These are phyloP conservation scores for Ustilago bromivora DNA, from an alignment of 1,284 basidiomycete genomes.

Conservation along the genomic window DNA sequence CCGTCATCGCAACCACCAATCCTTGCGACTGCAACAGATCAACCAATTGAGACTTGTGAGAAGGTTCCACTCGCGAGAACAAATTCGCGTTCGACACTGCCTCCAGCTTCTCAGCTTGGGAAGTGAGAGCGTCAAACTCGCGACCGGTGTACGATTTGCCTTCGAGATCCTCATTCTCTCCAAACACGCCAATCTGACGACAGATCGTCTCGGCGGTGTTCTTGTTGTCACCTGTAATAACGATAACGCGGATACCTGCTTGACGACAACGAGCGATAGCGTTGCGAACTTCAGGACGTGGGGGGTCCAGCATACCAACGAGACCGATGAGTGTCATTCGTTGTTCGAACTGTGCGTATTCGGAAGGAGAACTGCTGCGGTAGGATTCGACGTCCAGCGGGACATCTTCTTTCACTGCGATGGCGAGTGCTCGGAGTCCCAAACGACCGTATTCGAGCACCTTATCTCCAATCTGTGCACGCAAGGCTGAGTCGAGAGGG, in stretches of 20 bases:
- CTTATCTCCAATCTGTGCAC: conserved; percentile 75
- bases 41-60: conserved; percentile 93
- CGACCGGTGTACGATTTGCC: conserved; percentile 94
- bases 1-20: conserved; percentile 92
- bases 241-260: conserved; percentile 94
- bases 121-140: conserved; percentile 85
- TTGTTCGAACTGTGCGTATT: conserved; percentile 86
- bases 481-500: conserved; percentile 74
- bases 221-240: conserved; percentile 99
- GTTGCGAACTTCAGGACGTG: conserved; percentile 88
- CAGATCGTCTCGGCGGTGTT: conserved; percentile 97
- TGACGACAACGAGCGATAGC: conserved; percentile 91
- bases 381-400: conserved; percentile 76
- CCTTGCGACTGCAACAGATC: conserved; percentile 93
- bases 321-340: conserved; percentile 89
- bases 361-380: conserved; percentile 72
- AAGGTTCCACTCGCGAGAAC: conserved; percentile 93
- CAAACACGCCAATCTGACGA: conserved; percentile 92
- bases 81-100: conserved; percentile 88
- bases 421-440: conserved; percentile 89
- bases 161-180: conserved; percentile 70
- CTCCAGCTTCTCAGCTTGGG: conserved; percentile 79
- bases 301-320: conserved; percentile 97
- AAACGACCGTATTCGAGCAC: conserved; percentile 81
- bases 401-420: conserved; percentile 84